phyloP scores from a whole-genome alignment of 1,139 yeast species.

The Chernovozyma sophiae-reginae region DNA sequence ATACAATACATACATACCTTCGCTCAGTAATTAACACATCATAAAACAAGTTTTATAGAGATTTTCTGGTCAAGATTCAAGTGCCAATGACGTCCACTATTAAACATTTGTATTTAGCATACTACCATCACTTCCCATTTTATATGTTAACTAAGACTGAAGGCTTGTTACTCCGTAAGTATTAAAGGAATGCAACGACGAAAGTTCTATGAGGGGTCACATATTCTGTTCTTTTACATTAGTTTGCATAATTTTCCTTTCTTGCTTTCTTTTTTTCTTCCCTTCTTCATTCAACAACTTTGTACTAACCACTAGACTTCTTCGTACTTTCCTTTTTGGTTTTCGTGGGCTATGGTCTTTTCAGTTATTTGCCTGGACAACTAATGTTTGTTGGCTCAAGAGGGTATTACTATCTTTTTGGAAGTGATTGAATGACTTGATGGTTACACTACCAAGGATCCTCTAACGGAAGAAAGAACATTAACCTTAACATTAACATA shows the following conservation, averaged over 20 bases:
- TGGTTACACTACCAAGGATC: no score
- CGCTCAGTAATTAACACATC: no score
- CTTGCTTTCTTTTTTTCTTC: no score
- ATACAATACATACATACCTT: no score
- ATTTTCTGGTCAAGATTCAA: no score
- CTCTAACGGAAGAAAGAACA: no score
- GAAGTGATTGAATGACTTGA: conserved; percentile 11
- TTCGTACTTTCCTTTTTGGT: conserved; percentile 27
- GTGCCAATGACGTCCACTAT: conserved; percentile 11
- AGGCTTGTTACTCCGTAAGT: conserved; percentile 26
- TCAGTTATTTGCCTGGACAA: conserved; percentile 31
- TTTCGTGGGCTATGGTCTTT: conserved; percentile 36
- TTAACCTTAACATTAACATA: no score
- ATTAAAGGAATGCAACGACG: not conserved
- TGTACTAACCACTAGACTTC: conserved; percentile 10
- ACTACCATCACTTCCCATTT: conserved; percentile 37
- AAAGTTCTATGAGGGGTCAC: no score
- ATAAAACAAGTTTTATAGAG: no score
- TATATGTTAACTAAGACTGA: conserved; percentile 37
- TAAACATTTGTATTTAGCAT: conserved; percentile 22
- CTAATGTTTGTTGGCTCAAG: conserved; percentile 28
- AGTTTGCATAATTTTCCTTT: not conserved
- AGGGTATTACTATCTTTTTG: conserved; percentile 35
- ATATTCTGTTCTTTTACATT: no score
- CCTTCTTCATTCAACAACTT: no score